These are phyloP conservation scores for Cymbidium sinense DNA, from an alignment of 106 monocot genomes.

Conservation along the genomic window DNA sequence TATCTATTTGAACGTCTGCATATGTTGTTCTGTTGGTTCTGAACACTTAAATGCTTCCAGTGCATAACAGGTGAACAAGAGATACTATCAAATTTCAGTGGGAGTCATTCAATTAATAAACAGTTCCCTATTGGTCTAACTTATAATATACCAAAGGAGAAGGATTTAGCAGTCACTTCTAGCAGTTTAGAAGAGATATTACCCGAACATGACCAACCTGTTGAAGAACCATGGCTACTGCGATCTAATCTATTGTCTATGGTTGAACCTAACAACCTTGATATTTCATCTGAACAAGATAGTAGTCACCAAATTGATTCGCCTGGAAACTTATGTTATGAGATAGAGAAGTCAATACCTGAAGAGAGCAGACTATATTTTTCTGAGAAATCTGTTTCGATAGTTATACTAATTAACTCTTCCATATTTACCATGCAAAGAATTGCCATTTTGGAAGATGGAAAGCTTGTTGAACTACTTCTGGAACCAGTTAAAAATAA, in stretches of 20 bases:
- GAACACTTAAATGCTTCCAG: constrained; percentile 85
- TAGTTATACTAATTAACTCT: constrained; percentile 77
- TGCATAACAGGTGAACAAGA: constrained; percentile 63
- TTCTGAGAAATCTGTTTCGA: constrained; percentile 43
- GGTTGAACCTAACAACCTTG: constrained; percentile 13
- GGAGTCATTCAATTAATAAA: constrained; percentile 6
- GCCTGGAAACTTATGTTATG: constrained; percentile 14
- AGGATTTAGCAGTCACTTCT: constrained; percentile 4
- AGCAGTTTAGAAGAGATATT: constrained; percentile 18
- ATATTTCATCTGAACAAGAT: constrained; percentile 21
- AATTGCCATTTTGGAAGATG: constrained; percentile 92
- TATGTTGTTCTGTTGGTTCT: constrained; percentile 30
- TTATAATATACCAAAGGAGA: not conserved
- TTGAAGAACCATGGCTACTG: constrained; percentile 83
- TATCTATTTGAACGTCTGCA: not conserved
- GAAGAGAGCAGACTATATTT: constrained; percentile 21
- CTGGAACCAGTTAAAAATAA: constrained; percentile 92
- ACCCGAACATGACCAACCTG: constrained; percentile 56
- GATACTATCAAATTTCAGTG: constrained; percentile 33
- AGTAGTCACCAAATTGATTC: constrained; percentile 20
- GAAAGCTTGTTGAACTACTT: constrained; percentile 77
- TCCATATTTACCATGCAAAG: constrained; percentile 95
- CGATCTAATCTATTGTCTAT: constrained; percentile 27
- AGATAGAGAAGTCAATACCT: constrained; percentile 19
- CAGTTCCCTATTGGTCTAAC: constrained; percentile 10